Evolutionary conservation across 768 basidiomycete genomes (phyloP), one percentile per base, ranked within the genome.

Genomic region (Coprinellus micaceus): DNA sequence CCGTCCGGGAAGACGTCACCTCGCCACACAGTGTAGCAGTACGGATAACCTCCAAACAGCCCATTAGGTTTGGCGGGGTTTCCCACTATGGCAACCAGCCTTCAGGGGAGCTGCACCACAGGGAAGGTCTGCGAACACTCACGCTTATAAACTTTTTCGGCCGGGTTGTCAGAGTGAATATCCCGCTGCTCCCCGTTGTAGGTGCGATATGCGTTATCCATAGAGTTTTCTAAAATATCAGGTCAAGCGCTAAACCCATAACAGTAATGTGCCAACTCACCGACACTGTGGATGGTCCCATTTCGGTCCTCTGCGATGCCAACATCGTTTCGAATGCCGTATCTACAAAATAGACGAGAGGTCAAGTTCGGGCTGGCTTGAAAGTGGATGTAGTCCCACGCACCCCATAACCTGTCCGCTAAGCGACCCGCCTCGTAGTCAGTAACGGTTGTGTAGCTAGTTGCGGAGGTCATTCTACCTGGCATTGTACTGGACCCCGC

Each of bases 351-450:
- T 22, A 15, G 12, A 15, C 26, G 25, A n/a, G 19, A 10, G 17
- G 11, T 19, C 22, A 26, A 21, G 10, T 12, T 9, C 48, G n/a
- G 7, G 47, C 10, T 22, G 13, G 3, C 33, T 6, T n/a, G 19
- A 46, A 21, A 13, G 28, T 45, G 44, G 6, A 13, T 24, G 10
- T 28, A 26, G 24, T 30, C 56, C 41, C 29, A n/a, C n/a, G n/a
- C n/a, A 57, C 56, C 56, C 56, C 24, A 57, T 25, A 15, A 57
- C 39, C 28, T 44, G 24, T 21, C 56, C 56, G n/a, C 47, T 48
- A 30, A 41, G 19, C 24, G 12, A 7, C 30, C 40, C 25, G 30
- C 12, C 15, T n/a, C 4, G 4, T 11, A 13, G 30, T n/a, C 6
- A 10, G 24, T 36, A 24, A 40, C 21, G 15, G 25, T 17, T 9